Evolutionary conservation across 441 rosid species (phyloP).

Genomic region (Flueggea neowawraea): DNA sequence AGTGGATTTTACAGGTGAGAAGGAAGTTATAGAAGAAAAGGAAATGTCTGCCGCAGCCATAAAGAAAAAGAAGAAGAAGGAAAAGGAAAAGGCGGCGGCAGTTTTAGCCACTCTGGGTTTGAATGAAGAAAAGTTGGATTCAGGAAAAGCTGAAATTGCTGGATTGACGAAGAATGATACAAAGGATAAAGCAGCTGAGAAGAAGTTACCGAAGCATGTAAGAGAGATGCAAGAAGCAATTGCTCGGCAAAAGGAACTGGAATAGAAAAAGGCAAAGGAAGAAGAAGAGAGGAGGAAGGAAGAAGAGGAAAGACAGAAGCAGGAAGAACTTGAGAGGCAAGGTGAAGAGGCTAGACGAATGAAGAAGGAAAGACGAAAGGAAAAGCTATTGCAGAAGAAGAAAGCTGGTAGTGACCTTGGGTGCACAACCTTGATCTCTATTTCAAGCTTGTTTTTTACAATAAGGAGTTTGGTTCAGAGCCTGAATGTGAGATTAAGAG

Average conservation of each 20-base stretch:
- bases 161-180: constrained; percentile 66
- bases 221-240: constrained; percentile 98
- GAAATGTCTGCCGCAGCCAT: constrained; percentile 87
- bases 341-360: constrained; percentile 92
- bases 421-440: no score
- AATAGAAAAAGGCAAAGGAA: constrained; percentile 79
- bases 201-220: constrained; percentile 90
- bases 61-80: constrained; percentile 93
- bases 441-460: no score
- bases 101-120: constrained; percentile 33
- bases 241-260: constrained; percentile 76
- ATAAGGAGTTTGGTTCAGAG: no score
- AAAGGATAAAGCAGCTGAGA: constrained; percentile 79
- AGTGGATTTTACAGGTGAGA: constrained; percentile 41
- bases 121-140: constrained; percentile 54
- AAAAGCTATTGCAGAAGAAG: constrained; percentile 81
- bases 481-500: no score
- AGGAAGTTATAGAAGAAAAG: constrained; percentile 71
- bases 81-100: constrained; percentile 69
- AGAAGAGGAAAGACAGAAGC: constrained; percentile 83
- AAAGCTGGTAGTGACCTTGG: no score
- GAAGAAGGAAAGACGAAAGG: constrained; percentile 92
- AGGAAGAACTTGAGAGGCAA: constrained; percentile 91
- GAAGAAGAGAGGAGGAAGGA: constrained; percentile 90
- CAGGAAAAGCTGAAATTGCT: constrained; percentile 36